Conservation (phyloP, 768 basidiomycete genomes). For the Tricholoma sp. region DNA sequence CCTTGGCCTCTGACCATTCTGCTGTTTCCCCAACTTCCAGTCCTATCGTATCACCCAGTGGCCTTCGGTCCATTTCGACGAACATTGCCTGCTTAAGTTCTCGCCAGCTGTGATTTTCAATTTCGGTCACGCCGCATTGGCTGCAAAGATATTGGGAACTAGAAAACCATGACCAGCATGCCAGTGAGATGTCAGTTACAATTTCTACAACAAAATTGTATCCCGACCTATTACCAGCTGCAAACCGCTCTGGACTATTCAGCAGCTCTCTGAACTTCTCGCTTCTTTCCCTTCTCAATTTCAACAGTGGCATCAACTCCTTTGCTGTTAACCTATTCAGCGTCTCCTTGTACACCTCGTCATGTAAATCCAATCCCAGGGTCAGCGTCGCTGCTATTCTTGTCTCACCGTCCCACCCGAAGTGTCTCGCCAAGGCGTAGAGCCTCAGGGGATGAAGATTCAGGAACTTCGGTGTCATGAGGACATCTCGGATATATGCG, state of each 20-base stretch:
- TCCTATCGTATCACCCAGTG: slow-evolving; percentile 52
- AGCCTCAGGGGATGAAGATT: slow-evolving; percentile 41
- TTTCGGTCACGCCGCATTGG: slow-evolving; percentile 43
- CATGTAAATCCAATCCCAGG: slow-evolving; percentile 46
- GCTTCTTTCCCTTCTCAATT: slow-evolving; percentile 52
- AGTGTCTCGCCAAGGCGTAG: slow-evolving; percentile 54
- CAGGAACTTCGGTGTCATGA: slow-evolving; percentile 44
- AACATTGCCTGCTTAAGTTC: slow-evolving; percentile 53
- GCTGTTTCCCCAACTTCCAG: slow-evolving; percentile 35
- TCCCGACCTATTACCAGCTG: slow-evolving; percentile 38
- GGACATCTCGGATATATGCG: slow-evolving; percentile 48
- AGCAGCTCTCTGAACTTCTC: slow-evolving; percentile 46
- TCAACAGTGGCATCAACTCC: slow-evolving; percentile 48
- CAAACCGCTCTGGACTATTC: slow-evolving; percentile 57
- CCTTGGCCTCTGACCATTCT: slow-evolving; percentile 54
- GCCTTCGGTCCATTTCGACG: slow-evolving; percentile 53
- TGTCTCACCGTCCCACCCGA: slow-evolving; percentile 56
- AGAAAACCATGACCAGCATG: not conserved
- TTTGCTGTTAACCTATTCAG: slow-evolving; percentile 46
- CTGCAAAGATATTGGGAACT: slow-evolving; percentile 42
- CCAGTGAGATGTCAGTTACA: not conserved
- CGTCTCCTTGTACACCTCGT: slow-evolving; percentile 33
- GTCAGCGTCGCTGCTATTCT: slow-evolving; percentile 53
- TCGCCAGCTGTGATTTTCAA: slow-evolving; percentile 61
- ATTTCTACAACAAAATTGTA: not conserved